These are phyloP conservation scores for Leishmania martiniquensis DNA, from an alignment of 208 protist species.

Conservation along the genomic window DNA sequence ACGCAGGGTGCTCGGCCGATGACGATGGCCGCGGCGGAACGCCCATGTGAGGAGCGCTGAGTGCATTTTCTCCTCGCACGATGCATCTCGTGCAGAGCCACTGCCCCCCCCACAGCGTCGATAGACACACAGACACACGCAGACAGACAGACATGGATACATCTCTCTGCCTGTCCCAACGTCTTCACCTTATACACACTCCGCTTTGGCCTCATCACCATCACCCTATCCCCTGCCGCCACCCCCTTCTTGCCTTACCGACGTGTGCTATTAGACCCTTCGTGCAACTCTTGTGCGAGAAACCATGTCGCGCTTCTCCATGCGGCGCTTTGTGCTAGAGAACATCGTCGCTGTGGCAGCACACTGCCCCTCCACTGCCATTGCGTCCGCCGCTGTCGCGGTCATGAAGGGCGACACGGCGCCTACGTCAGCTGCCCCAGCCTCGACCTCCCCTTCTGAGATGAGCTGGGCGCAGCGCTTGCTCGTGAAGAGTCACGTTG, in stretches of 20 bases:
- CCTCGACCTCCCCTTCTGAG: neutral
- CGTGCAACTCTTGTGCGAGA: neutral
- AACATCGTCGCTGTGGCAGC: slow-evolving; percentile 69
- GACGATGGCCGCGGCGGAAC: neutral
- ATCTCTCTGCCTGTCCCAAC: neutral
- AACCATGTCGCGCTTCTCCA: slow-evolving; percentile 57
- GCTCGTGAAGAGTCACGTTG: slow-evolving; percentile 12
- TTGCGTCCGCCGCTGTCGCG: slow-evolving; percentile 29
- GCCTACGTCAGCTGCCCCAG: neutral
- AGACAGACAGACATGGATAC: neutral
- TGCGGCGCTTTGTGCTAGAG: slow-evolving; percentile 70
- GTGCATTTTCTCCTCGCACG: neutral
- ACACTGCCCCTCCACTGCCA: slow-evolving; percentile 52
- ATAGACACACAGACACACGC: neutral
- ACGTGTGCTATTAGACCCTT: neutral
- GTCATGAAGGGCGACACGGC: slow-evolving; percentile 17
- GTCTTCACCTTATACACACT: neutral
- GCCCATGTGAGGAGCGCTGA: neutral
- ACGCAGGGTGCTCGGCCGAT: neutral
- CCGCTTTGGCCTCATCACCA: neutral
- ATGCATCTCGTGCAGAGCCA: neutral
- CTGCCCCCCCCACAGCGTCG: neutral
- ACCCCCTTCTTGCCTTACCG: neutral
- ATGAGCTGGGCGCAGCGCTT: slow-evolving; percentile 13
- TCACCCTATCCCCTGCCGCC: no score